A percentile compares a stretch with the other conserved stretches of the same genome.
Evolutionary conservation across 441 rosid species (phyloP).

Genomic region (Raphanus hybrid): DNA sequence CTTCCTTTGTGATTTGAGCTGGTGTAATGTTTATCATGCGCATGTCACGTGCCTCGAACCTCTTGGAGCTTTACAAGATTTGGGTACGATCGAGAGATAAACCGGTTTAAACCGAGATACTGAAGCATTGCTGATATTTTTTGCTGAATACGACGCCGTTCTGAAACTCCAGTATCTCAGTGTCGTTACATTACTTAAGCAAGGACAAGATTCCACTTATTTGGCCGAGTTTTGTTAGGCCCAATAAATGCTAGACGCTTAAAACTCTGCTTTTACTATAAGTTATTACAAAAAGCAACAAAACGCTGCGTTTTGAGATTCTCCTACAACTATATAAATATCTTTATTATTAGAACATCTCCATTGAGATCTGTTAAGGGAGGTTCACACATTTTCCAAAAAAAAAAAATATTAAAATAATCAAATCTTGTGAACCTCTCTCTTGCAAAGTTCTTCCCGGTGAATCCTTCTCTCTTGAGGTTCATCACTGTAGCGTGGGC

Average conservation of each 20-base stretch:
- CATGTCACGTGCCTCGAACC: slow-evolving; percentile 34
- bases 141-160: no score
- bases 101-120: background rate
- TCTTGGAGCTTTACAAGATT: background rate
- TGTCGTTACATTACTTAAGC: no score
- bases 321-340: no score
- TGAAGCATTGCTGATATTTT: no score
- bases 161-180: background rate
- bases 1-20: slow-evolving; percentile 33
- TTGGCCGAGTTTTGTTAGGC: background rate
- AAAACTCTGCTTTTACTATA: background rate
- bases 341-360: no score
- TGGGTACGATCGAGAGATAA: background rate
- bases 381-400: no score
- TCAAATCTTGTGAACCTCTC: no score
- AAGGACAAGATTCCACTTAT: background rate
- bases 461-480: no score
- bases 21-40: slow-evolving; percentile 26
- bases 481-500: no score
- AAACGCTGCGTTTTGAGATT: background rate
- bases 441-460: no score
- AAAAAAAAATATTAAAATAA: no score
- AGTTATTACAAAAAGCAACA: background rate
- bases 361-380: no score
- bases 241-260: background rate